Evolutionary conservation across 768 basidiomycete species (phyloP), one percentile per base, ranked within the genome.

Genomic region (Antrodiella citrinella): DNA sequence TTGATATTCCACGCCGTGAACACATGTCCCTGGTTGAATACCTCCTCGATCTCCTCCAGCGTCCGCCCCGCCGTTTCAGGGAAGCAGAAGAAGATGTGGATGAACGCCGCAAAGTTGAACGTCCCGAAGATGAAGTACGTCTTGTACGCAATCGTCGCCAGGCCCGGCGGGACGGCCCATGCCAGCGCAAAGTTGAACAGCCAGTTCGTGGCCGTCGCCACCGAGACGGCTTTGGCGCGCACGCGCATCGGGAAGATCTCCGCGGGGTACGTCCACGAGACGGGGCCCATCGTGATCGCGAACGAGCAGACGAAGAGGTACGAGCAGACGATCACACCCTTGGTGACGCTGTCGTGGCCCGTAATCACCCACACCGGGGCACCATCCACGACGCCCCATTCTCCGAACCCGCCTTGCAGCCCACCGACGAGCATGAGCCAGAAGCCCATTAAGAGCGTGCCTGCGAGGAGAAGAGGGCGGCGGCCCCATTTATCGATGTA

Each of bases 401-500:
- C 62, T 23, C 86, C 85, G 54, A 76, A 87, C 38, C 72, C 62
- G 19, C 73, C 83, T 65, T 88, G 86, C 15, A 89, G 72, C 48
- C 82, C 84, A 48, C 86, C 86, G 57, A 89, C 87, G 45, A 87
- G 77, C 70, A 72, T 82, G 56, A 89, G 75, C 73, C 77, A 89
- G 72, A 83, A 80, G 45, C 82, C 82, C 87, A 89, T 86, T 50
- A 79, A 61, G 2, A 79, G 64, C 2, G 80, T 77, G 23, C 83
- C 86, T 45, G 66, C 67, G 50, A 90, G 69, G 1, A 90, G 69
- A 72, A 89, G 82, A 4, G 86, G 86, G 18, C 86, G 75, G 38
- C 86, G 83, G 51, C 87, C 87, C 83, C 84, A 87, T 65, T 70
- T 74, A 64, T 90, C 87, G 58, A 87, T 85, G 67, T 79, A 86